A percentile compares a stretch with the other conserved stretches of the same genome.
Evolutionary conservation across 306 rosid species (phyloP).

Genomic region (Malus asiatica): DNA sequence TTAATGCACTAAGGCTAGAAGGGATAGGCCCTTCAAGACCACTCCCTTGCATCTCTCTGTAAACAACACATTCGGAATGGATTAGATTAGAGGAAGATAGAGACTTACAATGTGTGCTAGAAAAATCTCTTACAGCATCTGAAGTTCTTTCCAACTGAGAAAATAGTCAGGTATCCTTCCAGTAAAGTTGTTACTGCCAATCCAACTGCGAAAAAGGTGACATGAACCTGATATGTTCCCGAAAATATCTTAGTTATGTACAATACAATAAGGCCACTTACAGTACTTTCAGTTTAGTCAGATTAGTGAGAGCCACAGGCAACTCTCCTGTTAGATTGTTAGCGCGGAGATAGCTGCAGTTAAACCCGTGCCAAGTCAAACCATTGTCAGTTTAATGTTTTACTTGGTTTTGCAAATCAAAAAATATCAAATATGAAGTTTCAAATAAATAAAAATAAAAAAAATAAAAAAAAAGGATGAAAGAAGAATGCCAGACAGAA

Average conservation of each 20-base stretch:
- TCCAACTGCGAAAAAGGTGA: constrained; percentile 2
- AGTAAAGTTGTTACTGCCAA: constrained; percentile 26
- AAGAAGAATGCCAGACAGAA: constrained; percentile 6
- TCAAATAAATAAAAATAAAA: too few species aligned
- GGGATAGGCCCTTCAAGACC: constrained; percentile 33
- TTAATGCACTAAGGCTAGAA: constrained; percentile 9
- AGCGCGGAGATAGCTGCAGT: constrained; percentile 20
- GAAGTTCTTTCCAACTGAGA: constrained; percentile 1
- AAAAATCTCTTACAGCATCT: constrained; percentile 7
- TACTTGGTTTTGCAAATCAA: background rate
- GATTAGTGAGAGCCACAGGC: background rate
- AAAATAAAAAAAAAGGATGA: background rate
- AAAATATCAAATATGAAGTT: background rate
- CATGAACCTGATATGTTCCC: background rate
- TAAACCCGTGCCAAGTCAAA: background rate
- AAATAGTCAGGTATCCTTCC: constrained; percentile 20
- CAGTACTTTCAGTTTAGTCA: constrained; percentile 13
- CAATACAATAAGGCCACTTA: background rate
- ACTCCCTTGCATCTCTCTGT: constrained; percentile 25
- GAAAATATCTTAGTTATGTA: too few species aligned
- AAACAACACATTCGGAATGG: background rate
- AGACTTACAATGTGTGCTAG: background rate
- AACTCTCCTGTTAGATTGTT: constrained; percentile 17
- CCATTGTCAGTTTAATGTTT: background rate
- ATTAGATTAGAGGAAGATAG: background rate